Conservation (phyloP, 2,329 filamentous ascomycete genomes). For the Penicillium sclerotiorum region DNA sequence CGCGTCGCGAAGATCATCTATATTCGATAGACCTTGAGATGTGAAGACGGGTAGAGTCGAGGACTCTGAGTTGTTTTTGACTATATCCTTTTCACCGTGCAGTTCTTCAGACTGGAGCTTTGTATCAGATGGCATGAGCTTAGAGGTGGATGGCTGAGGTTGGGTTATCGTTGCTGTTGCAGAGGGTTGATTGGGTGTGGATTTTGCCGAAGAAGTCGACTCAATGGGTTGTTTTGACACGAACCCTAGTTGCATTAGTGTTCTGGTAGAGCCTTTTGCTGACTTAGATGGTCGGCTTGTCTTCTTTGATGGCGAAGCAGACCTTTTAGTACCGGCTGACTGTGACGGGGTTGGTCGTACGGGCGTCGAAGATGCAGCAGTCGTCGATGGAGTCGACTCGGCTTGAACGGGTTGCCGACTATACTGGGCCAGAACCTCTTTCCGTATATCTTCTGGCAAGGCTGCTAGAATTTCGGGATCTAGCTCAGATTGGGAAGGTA, state of each 20-base stretch:
- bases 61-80: slow-evolving; percentile 41
- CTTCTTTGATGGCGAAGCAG: slow-evolving; percentile 1
- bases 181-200: not conserved
- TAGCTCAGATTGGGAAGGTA: not conserved
- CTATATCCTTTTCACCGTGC: slow-evolving; percentile 29
- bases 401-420: not conserved
- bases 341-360: slow-evolving; percentile 2
- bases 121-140: not conserved
- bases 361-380: slow-evolving; percentile 6
- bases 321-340: not conserved
- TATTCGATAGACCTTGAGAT: slow-evolving; percentile 54
- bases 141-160: not conserved
- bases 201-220: not conserved
- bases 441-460: slow-evolving; percentile 76
- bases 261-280: not conserved
- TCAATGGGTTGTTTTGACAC: not conserved
- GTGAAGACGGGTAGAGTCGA: slow-evolving; percentile 64
- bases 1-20: slow-evolving; percentile 71
- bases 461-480: slow-evolving; percentile 72
- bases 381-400: slow-evolving; percentile 18
- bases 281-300: not conserved
- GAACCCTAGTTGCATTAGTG: slow-evolving; percentile 6
- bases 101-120: not conserved
- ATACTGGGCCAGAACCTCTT: slow-evolving; percentile 63
- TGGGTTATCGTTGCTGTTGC: not conserved